Evolutionary conservation across 257 asterid species (phyloP).

Genomic region (Scutellaria barbata): DNA sequence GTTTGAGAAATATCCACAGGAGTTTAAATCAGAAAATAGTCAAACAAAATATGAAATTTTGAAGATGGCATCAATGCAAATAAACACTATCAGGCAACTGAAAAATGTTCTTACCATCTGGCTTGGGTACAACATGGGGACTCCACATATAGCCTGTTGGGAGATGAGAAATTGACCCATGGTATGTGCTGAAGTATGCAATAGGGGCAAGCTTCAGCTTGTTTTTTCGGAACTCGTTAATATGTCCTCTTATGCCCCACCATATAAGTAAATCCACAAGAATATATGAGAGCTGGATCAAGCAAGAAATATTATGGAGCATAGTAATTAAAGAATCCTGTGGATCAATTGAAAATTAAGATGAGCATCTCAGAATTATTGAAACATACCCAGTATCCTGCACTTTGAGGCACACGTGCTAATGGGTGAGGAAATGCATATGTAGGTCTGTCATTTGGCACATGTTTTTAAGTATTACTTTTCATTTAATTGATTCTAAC

Average conservation of each 20-base stretch:
- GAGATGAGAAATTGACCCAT: slow-evolving; percentile 92
- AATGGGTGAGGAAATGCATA: slow-evolving; percentile 97
- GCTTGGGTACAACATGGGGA: slow-evolving; percentile 92
- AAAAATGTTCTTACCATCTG: slow-evolving; percentile 63
- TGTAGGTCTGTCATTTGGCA: slow-evolving; percentile 84
- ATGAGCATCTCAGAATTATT: slow-evolving; percentile 29
- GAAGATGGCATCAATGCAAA: slow-evolving; percentile 1
- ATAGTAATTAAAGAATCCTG: slow-evolving; percentile 16
- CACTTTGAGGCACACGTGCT: slow-evolving; percentile 98
- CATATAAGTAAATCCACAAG: slow-evolving; percentile 95
- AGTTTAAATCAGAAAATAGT: background rate
- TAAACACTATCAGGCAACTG: slow-evolving; percentile 7
- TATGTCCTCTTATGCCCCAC: slow-evolving; percentile 97
- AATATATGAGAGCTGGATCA: slow-evolving; percentile 82
- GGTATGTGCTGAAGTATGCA: slow-evolving; percentile 93
- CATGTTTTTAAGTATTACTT: slow-evolving; percentile 34
- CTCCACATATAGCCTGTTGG: slow-evolving; percentile 99
- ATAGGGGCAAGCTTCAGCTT: slow-evolving; percentile 92
- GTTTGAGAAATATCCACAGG: background rate
- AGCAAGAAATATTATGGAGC: slow-evolving; percentile 30
- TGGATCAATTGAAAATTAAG: slow-evolving; percentile 3
- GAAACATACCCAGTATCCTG: slow-evolving; percentile 91
- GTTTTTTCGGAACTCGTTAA: slow-evolving; percentile 88
- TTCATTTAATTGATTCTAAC: slow-evolving; percentile 6
- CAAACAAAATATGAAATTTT: background rate